phyloP scores from a whole-genome alignment of 2,329 filamentous ascomycete genomes.

The Cercospora janseana region DNA sequence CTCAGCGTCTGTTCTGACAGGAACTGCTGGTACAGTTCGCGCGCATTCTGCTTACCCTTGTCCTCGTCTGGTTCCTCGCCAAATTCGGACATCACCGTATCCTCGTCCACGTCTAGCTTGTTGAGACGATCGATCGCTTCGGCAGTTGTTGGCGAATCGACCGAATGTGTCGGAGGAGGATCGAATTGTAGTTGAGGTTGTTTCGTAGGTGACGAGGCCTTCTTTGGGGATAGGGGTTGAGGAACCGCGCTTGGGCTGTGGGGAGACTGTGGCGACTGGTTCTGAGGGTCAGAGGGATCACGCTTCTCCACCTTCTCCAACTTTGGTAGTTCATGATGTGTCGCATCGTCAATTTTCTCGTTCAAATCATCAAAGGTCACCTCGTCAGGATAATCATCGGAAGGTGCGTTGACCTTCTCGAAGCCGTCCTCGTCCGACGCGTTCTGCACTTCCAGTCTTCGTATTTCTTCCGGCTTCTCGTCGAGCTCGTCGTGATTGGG shows the following conservation, averaged over 20 bases:
- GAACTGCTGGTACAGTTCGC: conserved; percentile 44
- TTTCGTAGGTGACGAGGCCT: conserved; percentile 23
- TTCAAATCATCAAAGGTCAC: conserved; percentile 69
- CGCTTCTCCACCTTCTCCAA: conserved; percentile 34
- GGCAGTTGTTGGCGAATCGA: conserved; percentile 51
- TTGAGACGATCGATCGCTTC: conserved; percentile 56
- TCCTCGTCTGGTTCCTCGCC: conserved; percentile 33
- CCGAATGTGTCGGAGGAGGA: conserved; percentile 35
- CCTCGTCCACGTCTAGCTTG: conserved; percentile 59
- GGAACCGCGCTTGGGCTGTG: conserved; percentile 30
- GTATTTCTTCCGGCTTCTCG: conserved; percentile 63
- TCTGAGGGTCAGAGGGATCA: conserved; percentile 22
- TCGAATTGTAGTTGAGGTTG: conserved; percentile 27
- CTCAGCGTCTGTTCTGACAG: conserved; percentile 34
- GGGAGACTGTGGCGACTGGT: conserved; percentile 19
- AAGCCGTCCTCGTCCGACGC: conserved; percentile 87
- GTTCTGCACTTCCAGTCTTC: conserved; percentile 74
- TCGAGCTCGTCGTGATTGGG: conserved; percentile 43
- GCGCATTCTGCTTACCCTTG: conserved; percentile 39
- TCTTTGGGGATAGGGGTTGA: conserved; percentile 33
- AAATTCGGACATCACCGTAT: conserved; percentile 50
- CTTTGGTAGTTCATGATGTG: conserved; percentile 26
- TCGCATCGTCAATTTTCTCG: conserved; percentile 47
- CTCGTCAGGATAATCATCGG: conserved; percentile 57
- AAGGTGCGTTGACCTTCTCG: conserved; percentile 72